A percentile compares a stretch with the other conserved stretches of the same genome.
Conservation (phyloP, 139 green algal genomes). For the Chlamydomonas sphaeroides region DNA sequence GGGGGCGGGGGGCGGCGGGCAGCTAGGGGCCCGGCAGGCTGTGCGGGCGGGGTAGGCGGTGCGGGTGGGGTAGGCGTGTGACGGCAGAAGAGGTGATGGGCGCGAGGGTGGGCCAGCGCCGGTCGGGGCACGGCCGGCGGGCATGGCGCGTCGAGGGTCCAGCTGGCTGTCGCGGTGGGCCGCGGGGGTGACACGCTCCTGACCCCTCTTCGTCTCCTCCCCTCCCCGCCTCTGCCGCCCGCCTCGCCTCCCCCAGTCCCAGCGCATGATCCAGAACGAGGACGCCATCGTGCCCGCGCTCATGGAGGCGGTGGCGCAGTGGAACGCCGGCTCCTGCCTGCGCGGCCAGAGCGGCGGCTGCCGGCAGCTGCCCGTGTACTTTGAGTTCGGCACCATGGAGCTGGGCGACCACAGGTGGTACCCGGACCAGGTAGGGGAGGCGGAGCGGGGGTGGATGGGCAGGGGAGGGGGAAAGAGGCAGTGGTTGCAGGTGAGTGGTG, state of each 20-base stretch:
- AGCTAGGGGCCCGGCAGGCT: no score
- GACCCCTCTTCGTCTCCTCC: neutral
- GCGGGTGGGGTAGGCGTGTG: no score
- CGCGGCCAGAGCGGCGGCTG: neutral
- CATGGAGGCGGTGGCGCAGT: neutral
- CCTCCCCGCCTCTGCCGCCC: neutral
- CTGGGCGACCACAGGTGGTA: conserved; percentile 36
- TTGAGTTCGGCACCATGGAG: conserved; percentile 30
- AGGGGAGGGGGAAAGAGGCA: neutral
- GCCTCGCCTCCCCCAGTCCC: neutral
- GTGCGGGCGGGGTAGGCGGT: no score
- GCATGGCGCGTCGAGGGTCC: no score
- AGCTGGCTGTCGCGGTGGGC: no score
- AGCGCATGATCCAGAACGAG: conserved; percentile 22
- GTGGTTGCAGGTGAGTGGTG: no score
- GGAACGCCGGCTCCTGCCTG: conserved; percentile 23
- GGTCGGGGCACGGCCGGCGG: no score
- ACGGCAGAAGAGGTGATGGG: no score
- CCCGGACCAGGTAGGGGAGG: conserved; percentile 21
- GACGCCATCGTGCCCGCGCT: neutral
- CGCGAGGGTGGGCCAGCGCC: no score
- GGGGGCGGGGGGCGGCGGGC: neutral
- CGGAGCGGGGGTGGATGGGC: neutral
- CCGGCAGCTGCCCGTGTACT: conserved; percentile 17
- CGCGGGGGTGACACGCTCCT: no score